These are phyloP conservation scores for Gynandropsis gynandra DNA, from an alignment of 345 rosid genomes.

Conservation along the genomic window DNA sequence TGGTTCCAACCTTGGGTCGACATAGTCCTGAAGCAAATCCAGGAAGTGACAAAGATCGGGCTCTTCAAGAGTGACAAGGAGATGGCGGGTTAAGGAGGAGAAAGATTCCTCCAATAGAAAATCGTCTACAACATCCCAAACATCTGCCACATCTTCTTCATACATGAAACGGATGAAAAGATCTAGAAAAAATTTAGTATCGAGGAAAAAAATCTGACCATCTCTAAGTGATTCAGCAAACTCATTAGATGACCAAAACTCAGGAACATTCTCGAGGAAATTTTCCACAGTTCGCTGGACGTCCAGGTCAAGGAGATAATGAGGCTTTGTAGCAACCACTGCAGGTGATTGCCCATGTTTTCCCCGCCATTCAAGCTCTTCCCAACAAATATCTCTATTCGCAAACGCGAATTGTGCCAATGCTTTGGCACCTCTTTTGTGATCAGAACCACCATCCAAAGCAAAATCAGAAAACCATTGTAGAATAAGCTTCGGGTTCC, in stretches of 20 bases:
- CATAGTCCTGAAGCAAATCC: conserved; percentile 35
- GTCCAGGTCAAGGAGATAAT: conserved; percentile 88
- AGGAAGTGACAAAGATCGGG: conserved; percentile 43
- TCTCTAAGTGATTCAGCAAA: conserved; percentile 73
- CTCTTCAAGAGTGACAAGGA: conserved; percentile 69
- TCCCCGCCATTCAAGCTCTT: conserved; percentile 91
- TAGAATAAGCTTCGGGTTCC: conserved; percentile 42
- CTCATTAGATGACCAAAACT: conserved; percentile 84
- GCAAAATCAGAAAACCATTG: conserved; percentile 76
- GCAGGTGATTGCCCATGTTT: conserved; percentile 98
- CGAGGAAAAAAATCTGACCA: conserved; percentile 64
- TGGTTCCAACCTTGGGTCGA: conserved; percentile 24
- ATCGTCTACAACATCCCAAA: conserved; percentile 64
- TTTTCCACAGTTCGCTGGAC: conserved; percentile 63
- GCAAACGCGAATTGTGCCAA: conserved; percentile 78
- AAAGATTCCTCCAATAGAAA: conserved; percentile 61
- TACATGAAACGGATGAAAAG: conserved; percentile 59
- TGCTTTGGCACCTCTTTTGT: conserved; percentile 79
- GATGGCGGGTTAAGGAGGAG: conserved; percentile 56
- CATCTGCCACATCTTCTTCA: conserved; percentile 50
- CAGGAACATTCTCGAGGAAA: conserved; percentile 71
- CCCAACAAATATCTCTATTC: conserved; percentile 92
- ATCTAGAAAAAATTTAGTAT: conserved; percentile 56
- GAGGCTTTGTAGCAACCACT: conserved; percentile 89
- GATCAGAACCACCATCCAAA: conserved; percentile 51